Conservation (phyloP, 371 early-diverging fungal genomes). For the Rhizopus microsporus region DNA sequence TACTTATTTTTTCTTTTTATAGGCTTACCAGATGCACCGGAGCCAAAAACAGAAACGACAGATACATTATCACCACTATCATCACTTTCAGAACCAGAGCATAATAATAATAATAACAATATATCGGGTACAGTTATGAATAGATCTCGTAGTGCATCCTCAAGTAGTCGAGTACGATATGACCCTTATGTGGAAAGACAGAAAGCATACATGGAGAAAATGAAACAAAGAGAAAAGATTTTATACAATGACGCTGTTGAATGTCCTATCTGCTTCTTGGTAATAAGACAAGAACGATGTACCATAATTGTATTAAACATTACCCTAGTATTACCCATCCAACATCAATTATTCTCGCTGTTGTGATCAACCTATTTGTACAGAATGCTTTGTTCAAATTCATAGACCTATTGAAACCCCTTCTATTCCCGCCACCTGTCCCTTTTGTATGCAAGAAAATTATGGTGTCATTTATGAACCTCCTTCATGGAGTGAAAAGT, state of each 20-base stretch:
- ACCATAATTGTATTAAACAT: slow-evolving; percentile 2
- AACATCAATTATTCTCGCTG: slow-evolving; percentile 93
- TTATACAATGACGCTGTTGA: slow-evolving; percentile 75
- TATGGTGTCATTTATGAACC: slow-evolving; percentile 81
- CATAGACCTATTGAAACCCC: slow-evolving; percentile 69
- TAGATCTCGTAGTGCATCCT: slow-evolving; percentile 41
- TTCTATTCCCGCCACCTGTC: slow-evolving; percentile 72
- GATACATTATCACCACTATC: slow-evolving; percentile 23
- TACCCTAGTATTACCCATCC: slow-evolving; percentile 78
- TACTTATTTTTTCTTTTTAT: not conserved
- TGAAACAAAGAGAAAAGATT: slow-evolving; percentile 41
- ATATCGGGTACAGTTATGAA: not conserved
- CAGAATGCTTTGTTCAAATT: slow-evolving; percentile 94
- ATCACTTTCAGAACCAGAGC: slow-evolving; percentile 20
- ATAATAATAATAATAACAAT: not conserved
- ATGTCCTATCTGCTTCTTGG: slow-evolving; percentile 93
- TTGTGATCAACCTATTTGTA: slow-evolving; percentile 94
- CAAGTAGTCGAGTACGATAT: slow-evolving; percentile 16
- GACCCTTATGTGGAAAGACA: slow-evolving; percentile 28
- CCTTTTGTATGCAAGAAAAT: slow-evolving; percentile 85
- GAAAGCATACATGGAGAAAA: slow-evolving; percentile 33
- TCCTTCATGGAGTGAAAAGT: slow-evolving; percentile 47
- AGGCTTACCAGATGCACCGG: slow-evolving; percentile 46
- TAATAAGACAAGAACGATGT: slow-evolving; percentile 29
- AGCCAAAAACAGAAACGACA: slow-evolving; percentile 27